A percentile compares a stretch with the other conserved stretches of the same genome.
Evolutionary conservation across 1,139 yeast genomes (phyloP).

Genomic region (Chernovozyma sophiae-reginae): DNA sequence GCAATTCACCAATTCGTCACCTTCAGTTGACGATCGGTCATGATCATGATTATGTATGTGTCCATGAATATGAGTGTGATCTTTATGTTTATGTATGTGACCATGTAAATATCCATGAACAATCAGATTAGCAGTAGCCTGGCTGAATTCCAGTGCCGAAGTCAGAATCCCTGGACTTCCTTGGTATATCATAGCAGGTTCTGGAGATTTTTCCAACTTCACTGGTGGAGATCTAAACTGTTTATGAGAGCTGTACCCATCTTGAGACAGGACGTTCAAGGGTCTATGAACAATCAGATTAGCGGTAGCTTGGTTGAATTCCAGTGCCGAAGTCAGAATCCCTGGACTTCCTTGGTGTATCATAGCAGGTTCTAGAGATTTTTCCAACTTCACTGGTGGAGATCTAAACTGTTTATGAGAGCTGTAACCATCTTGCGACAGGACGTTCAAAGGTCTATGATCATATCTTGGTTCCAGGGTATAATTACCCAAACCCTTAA

Average conservation of each 20-base stretch:
- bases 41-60: constrained; percentile 57
- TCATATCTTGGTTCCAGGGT: neutral
- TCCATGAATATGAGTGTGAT: constrained; percentile 66
- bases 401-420: neutral
- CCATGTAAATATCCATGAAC: constrained; percentile 61
- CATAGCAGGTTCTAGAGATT: neutral
- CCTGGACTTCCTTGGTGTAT: neutral
- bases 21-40: constrained; percentile 12
- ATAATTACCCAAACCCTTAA: neutral
- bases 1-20: constrained; percentile 15
- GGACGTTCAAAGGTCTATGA: neutral
- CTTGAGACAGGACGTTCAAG: neutral
- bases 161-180: neutral
- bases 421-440: neutral
- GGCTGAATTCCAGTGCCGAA: no score
- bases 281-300: neutral
- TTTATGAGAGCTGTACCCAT: neutral
- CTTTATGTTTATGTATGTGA: constrained; percentile 61
- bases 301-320: no score
- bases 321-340: no score
- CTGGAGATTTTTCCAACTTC: neutral
- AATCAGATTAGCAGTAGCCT: neutral
- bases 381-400: neutral
- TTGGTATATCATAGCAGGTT: neutral
- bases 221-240: neutral